phyloP scores from a whole-genome alignment of 139 green algal species.

The Diplosphaera chodatii region DNA sequence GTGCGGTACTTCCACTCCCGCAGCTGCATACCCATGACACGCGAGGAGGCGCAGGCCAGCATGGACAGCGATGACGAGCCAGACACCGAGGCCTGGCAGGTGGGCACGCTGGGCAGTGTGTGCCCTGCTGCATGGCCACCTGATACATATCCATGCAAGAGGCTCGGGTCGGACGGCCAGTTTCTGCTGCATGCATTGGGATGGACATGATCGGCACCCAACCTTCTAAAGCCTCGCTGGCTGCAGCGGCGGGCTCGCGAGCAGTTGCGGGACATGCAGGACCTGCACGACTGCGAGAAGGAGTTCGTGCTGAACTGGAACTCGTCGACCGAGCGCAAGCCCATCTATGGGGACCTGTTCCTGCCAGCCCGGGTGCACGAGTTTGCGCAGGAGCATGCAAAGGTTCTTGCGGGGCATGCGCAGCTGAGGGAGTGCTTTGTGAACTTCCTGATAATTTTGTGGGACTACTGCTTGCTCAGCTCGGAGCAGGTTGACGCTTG shows the following conservation, averaged over 20 bases:
- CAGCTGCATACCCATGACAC: not conserved
- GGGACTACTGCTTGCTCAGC: not conserved
- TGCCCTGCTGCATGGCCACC: too few species aligned
- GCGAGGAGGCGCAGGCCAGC: not conserved
- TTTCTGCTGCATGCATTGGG: not conserved
- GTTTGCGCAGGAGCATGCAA: not conserved
- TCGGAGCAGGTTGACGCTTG: not conserved
- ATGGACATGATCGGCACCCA: too few species aligned
- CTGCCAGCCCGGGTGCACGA: not conserved
- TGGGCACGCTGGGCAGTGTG: not conserved
- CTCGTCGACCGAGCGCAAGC: not conserved
- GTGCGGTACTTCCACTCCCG: slow-evolving; percentile 9
- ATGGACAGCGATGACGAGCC: slow-evolving; percentile 16
- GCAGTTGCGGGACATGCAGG: not conserved
- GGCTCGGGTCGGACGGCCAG: too few species aligned
- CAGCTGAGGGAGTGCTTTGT: not conserved
- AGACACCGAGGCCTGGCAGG: slow-evolving; percentile 7
- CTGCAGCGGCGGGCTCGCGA: not conserved
- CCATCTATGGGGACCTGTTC: not conserved
- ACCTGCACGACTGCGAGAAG: not conserved
- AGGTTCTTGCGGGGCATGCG: not conserved
- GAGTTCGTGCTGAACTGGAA: slow-evolving; percentile 12
- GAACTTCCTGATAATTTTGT: not conserved
- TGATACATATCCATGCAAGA: too few species aligned
- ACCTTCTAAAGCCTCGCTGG: too few species aligned